Percentiles rank a stretch among this genome's conserved stretches.
phyloP scores from a whole-genome alignment of 2,329 filamentous ascomycete species.

The Pseudogymnoascus sp. region DNA sequence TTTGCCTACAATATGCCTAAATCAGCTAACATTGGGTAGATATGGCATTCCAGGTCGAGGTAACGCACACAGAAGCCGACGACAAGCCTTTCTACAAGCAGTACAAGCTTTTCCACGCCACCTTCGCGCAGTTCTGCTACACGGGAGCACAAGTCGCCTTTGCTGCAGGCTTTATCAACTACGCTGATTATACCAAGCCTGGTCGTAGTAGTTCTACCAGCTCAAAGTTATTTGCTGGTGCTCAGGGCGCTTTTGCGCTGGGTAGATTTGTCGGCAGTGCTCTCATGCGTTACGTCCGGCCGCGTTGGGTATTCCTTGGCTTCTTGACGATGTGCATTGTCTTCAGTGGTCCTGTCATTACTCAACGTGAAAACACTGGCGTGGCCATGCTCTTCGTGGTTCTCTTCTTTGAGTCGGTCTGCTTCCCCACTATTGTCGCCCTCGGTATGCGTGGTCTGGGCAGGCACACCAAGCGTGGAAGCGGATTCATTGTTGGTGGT shows the following conservation, averaged over 20 bases:
- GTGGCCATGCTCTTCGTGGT: slow-evolving; percentile 45
- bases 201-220: slow-evolving; percentile 24
- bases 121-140: slow-evolving; percentile 72
- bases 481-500: slow-evolving; percentile 42
- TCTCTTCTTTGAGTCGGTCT: slow-evolving; percentile 47
- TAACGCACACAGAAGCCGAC: slow-evolving; percentile 35
- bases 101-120: slow-evolving; percentile 68
- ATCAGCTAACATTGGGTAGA: neutral
- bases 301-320: slow-evolving; percentile 60
- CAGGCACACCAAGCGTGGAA: slow-evolving; percentile 44
- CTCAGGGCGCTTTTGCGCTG: slow-evolving; percentile 66
- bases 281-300: slow-evolving; percentile 56
- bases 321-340: slow-evolving; percentile 48
- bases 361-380: slow-evolving; percentile 41
- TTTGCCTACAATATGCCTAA: slow-evolving; percentile 12
- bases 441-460: slow-evolving; percentile 46
- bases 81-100: slow-evolving; percentile 61
- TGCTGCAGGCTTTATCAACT: slow-evolving; percentile 66
- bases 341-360: slow-evolving; percentile 44
- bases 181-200: slow-evolving; percentile 28
- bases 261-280: slow-evolving; percentile 64
- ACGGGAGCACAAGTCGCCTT: slow-evolving; percentile 63
- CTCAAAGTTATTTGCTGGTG: slow-evolving; percentile 61
- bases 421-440: slow-evolving; percentile 48
- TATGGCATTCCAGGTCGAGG: slow-evolving; percentile 29